Base-by-base conservation (phyloP, 1,284 basidiomycete genomes). In the Phaffia rhodozyma region DNA sequence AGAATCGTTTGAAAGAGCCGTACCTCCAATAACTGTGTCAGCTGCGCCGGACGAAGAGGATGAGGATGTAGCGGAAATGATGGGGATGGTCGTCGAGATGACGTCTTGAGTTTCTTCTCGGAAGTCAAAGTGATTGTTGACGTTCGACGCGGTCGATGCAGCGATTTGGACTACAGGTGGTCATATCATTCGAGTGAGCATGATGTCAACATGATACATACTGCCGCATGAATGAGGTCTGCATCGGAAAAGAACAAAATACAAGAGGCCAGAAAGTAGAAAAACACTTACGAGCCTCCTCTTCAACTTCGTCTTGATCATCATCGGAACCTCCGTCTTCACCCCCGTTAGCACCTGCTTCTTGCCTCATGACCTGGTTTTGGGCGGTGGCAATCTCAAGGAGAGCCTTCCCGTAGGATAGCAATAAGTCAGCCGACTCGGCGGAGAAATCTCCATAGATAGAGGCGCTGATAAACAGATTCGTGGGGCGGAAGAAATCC, bases 401-500 rank as follows among this genome's bases (percentile, higher is more conserved):
- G 52, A 93, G 76, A 6, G 91, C 87, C 73, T 86, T 88, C 11
- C 91, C 91, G 71, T 94, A 94, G 20, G 81, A 78, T 67, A 91
- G 86, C 67, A 93, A 87, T 32, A 92, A 73, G 70, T 91, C 88
- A 13, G 89, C 91, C 66, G 81, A 84, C 71, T 87, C 83, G 1
- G 85, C 83, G 47, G 86, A 82, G 68, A 86, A 79, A 63, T 93
- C 89, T 54, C 83, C 86, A 63, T 84, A 78, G 67, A 85, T 78
- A 71, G 82, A 77, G 51, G 86, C 86, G 70, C 90, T 92, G 55
- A 16, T 11, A 43, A 43, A 16, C 5, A 11, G 38, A 11, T 43
- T 43, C 54, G 34, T 52, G 20, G 1, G 18, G 27, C 34, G 18
- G 47, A 21, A 25, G 20, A 16, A 56, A 43, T 16, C 13, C 38